Percentiles rank a stretch among this genome's conserved stretches.
These are phyloP conservation scores for Fraxinus pennsylvanica DNA, from an alignment of 257 asterid species.

Conservation along the genomic window DNA sequence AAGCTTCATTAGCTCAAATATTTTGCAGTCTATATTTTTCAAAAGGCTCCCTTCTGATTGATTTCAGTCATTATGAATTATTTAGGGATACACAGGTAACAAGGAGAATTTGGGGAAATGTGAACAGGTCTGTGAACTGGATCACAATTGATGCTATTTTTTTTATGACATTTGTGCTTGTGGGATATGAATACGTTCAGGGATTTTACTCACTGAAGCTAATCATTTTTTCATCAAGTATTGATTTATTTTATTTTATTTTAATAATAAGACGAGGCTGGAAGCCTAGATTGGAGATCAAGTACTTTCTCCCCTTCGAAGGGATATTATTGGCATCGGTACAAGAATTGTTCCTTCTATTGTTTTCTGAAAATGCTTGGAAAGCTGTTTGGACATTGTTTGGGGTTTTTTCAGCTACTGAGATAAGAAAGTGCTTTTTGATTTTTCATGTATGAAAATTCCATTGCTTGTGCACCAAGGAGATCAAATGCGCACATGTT, in stretches of 20 bases:
- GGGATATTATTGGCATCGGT: slow-evolving; percentile 9
- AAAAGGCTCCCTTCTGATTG: slow-evolving; percentile 21
- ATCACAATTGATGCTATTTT: slow-evolving; percentile 17
- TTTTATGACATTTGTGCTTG: slow-evolving; percentile 19
- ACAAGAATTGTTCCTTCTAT: not conserved
- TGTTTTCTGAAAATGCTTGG: not conserved
- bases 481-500: not conserved
- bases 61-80: slow-evolving; percentile 27
- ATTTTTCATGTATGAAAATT: not conserved
- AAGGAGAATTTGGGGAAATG: slow-evolving; percentile 88
- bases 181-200: slow-evolving; percentile 3
- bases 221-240: not conserved
- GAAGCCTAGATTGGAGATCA: not conserved
- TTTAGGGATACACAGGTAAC: slow-evolving; percentile 85
- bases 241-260: not conserved
- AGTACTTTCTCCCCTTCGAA: not conserved
- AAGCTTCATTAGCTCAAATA: slow-evolving; percentile 25
- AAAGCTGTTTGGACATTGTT: slow-evolving; percentile 1
- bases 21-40: slow-evolving; percentile 14
- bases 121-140: slow-evolving; percentile 72
- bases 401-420: not conserved
- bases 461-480: not conserved
- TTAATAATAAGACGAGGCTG: not conserved
- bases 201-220: not conserved
- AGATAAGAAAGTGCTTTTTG: not conserved